These are phyloP conservation scores for Aotearoamyces nothofagi DNA, from an alignment of 2,329 filamentous ascomycete genomes.

Conservation along the genomic window DNA sequence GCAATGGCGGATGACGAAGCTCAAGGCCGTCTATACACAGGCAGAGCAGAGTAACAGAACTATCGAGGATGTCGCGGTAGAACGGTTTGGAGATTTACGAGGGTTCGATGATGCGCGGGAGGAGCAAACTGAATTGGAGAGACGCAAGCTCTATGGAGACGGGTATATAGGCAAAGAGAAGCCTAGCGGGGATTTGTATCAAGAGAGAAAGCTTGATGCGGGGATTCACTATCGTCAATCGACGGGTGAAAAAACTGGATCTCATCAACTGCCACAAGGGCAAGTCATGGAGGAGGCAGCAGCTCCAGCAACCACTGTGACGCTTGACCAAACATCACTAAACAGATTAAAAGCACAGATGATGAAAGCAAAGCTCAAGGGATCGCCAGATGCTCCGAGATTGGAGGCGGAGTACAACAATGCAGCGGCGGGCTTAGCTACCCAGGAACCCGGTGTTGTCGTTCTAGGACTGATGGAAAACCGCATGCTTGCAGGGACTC, in stretches of 20 bases:
- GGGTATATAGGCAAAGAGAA: slow-evolving; percentile 76
- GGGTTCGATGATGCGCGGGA: slow-evolving; percentile 89
- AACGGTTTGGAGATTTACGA: slow-evolving; percentile 66
- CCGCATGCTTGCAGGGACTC: slow-evolving; percentile 63
- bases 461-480: slow-evolving; percentile 82
- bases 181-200: slow-evolving; percentile 74
- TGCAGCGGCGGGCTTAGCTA: slow-evolving; percentile 47
- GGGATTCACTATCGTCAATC: slow-evolving; percentile 24
- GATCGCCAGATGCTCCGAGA: slow-evolving; percentile 56
- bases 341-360: slow-evolving; percentile 87
- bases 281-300: slow-evolving; percentile 38
- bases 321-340: slow-evolving; percentile 61
- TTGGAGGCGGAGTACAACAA: slow-evolving; percentile 76
- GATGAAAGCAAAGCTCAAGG: slow-evolving; percentile 86
- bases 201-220: slow-evolving; percentile 53
- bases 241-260: slow-evolving; percentile 19
- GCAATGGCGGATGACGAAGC: slow-evolving; percentile 91
- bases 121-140: slow-evolving; percentile 80
- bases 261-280: slow-evolving; percentile 32
- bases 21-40: slow-evolving; percentile 69
- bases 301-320: slow-evolving; percentile 29
- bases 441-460: slow-evolving; percentile 50
- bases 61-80: slow-evolving; percentile 69
- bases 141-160: slow-evolving; percentile 67
- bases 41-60: slow-evolving; percentile 58